Evolutionary conservation across 768 basidiomycete species (phyloP).

Genomic region (Leccinum uliginosum): DNA sequence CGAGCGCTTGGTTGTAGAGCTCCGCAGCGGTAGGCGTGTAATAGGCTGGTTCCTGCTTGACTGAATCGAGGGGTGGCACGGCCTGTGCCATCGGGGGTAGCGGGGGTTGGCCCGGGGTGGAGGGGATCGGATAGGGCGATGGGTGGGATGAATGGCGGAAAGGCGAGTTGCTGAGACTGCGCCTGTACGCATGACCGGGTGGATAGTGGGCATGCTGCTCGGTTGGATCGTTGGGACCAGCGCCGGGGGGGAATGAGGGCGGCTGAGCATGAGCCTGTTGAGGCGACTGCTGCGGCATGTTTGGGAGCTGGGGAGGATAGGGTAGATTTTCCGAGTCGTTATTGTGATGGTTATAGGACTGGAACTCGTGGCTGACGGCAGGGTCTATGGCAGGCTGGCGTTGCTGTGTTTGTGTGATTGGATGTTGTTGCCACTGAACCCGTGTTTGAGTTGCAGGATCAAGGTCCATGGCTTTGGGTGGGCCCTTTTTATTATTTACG

Average conservation of each 20-base stretch:
- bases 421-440: conserved; percentile 30
- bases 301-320: conserved; percentile 28
- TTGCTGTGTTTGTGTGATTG: conserved; percentile 33
- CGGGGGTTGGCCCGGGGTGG: conserved; percentile 26
- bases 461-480: conserved; percentile 30
- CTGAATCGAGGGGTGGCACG: conserved; percentile 20
- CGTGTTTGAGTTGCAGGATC: conserved; percentile 32
- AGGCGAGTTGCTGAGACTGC: conserved; percentile 30
- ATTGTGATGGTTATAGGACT: conserved; percentile 28
- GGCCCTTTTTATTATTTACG: conserved; percentile 35
- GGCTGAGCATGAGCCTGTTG: conserved; percentile 32
- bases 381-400: conserved; percentile 31
- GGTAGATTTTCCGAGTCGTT: conserved; percentile 20
- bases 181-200: conserved; percentile 31
- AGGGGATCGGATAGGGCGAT: conserved; percentile 37
- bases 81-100: conserved; percentile 26
- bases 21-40: conserved; percentile 53
- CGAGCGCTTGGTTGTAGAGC: conserved; percentile 47
- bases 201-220: conserved; percentile 34
- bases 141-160: conserved; percentile 38
- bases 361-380: conserved; percentile 33
- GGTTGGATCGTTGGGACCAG: conserved; percentile 32
- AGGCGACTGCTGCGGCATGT: conserved; percentile 28
- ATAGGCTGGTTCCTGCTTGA: conserved; percentile 41
- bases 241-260: conserved; percentile 33